Evolutionary conservation across 352 stramenopile species (phyloP), one percentile per base, ranked within the genome.

Genomic region (Phytophthora tentaculata): DNA sequence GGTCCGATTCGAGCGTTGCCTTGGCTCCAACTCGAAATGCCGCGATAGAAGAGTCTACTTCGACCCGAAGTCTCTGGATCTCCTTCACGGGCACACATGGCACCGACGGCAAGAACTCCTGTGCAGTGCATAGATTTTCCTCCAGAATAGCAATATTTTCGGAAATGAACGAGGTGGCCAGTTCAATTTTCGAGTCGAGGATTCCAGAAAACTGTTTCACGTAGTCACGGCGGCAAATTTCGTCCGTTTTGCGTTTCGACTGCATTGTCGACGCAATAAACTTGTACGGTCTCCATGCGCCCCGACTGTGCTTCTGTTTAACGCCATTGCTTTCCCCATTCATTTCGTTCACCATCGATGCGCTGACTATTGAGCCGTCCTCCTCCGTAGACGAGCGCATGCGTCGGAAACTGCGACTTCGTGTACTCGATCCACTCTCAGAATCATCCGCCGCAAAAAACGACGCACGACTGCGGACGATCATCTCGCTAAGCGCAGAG

Each of bases 211-310:
- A 95, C 19, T 76, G 56, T 28, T 84, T 64, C 28, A 89, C 57
- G 41, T 90, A 92, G 22, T 89, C 77, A 44, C 72, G 69, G 26
- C 83, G 74, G 22, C 64, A 76, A 19, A 53, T 56, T 19, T 74
- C 59, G 20, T 91, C 73, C 9, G 76, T 76, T 28, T 82, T 78
- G 29, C 60, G 47, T 35, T 83, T 88, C 5, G 71, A 71, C 29
- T 89, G 79, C 85, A 95, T 93, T 1, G 88, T 94, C 5, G 88
- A 90, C 3, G 85, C 81, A 14, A 92, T 73, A 6, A 95, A 77
- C 58, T 84, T 88, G 71, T 95, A 95, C 12, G 88, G 88, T 56
- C 77, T 77, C 88, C 88, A 95, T 3, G 76, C 71, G 50, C n/a
- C 74, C 50, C 61, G 56, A 24, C 17, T 51, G 22, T 71, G 70